These are phyloP conservation scores for Eucalyptus erythrocorys DNA, from an alignment of 345 rosid genomes.

Conservation along the genomic window DNA sequence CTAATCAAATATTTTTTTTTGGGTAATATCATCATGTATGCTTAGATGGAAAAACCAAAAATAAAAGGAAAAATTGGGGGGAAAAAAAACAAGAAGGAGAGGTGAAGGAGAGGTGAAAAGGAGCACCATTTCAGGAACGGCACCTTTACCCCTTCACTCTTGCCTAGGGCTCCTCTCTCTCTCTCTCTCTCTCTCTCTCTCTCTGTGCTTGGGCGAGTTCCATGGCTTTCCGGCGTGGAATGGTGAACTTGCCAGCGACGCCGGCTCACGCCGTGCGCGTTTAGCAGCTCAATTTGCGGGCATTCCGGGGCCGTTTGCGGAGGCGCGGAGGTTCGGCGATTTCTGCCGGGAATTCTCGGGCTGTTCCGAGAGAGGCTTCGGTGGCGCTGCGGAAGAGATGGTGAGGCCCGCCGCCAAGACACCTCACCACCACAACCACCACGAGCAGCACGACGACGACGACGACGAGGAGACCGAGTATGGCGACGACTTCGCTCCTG, in stretches of 20 bases:
- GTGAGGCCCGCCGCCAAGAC: constrained; percentile 39
- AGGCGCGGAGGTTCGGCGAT: not conserved
- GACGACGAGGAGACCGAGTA: constrained; percentile 41
- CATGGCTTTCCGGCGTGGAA: not conserved
- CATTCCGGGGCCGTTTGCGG: not conserved
- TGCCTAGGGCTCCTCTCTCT: not conserved
- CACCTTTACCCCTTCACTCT: not conserved
- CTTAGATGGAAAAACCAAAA: not conserved
- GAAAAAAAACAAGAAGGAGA: not conserved
- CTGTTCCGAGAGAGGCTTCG: not conserved
- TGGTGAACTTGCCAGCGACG: not conserved
- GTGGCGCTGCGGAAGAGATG: constrained; percentile 1
- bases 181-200: not conserved
- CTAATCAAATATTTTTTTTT: not conserved
- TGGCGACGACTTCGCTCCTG: constrained; percentile 19
- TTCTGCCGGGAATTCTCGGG: not conserved
- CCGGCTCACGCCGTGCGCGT: not conserved
- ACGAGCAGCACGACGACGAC: constrained; percentile 6
- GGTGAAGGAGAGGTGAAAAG: not conserved
- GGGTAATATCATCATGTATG: not conserved
- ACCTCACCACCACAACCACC: constrained; percentile 6
- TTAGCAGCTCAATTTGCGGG: not conserved
- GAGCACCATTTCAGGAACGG: not conserved
- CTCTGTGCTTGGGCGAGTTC: not conserved
- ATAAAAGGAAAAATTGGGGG: not conserved